These are phyloP conservation scores for Dendryphion nanum DNA, from an alignment of 2,329 filamentous ascomycete genomes.

Conservation along the genomic window DNA sequence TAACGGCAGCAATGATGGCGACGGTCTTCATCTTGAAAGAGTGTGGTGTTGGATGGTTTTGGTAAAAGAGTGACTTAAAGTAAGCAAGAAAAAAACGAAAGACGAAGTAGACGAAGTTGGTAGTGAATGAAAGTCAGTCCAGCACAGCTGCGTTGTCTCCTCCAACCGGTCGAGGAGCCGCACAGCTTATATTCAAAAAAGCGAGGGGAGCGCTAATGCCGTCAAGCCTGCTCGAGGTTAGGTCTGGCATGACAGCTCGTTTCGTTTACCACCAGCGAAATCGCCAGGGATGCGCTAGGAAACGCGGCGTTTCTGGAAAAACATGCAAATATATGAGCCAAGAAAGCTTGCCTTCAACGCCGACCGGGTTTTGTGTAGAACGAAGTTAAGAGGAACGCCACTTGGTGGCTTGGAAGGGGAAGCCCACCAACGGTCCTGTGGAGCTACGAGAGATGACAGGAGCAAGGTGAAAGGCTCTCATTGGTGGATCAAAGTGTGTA, in stretches of 20 bases:
- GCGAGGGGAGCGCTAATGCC: conserved; percentile 12
- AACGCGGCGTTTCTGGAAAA: conserved; percentile 17
- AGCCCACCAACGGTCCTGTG: too few relatives aligned
- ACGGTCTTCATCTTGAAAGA: conserved; percentile 23
- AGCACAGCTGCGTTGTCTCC: conserved; percentile 33
- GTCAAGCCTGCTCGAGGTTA: conserved; percentile 15
- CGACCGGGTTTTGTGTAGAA: too few relatives aligned
- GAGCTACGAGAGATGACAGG: too few relatives aligned
- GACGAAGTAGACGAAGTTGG: conserved; percentile 18
- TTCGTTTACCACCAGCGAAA: conserved; percentile 24
- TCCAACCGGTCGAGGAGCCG: too few relatives aligned
- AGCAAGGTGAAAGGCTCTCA: too few relatives aligned
- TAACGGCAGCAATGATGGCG: conserved; percentile 24
- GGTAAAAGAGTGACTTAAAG: conserved; percentile 16
- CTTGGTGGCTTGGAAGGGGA: too few relatives aligned
- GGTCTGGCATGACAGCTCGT: conserved; percentile 17
- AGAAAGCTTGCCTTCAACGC: too few relatives aligned
- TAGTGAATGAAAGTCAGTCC: conserved; percentile 23
- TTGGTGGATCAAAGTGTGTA: too few relatives aligned
- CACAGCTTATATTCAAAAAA: conserved; percentile 19
- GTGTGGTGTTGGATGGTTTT: conserved; percentile 7
- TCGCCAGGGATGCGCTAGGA: conserved; percentile 16
- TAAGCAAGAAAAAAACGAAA: conserved; percentile 13
- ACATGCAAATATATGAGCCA: conserved; percentile 17
- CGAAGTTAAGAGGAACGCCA: too few relatives aligned